These are phyloP conservation scores for Alternaria consortialis DNA, from an alignment of 2,329 filamentous ascomycete species.

Conservation along the genomic window DNA sequence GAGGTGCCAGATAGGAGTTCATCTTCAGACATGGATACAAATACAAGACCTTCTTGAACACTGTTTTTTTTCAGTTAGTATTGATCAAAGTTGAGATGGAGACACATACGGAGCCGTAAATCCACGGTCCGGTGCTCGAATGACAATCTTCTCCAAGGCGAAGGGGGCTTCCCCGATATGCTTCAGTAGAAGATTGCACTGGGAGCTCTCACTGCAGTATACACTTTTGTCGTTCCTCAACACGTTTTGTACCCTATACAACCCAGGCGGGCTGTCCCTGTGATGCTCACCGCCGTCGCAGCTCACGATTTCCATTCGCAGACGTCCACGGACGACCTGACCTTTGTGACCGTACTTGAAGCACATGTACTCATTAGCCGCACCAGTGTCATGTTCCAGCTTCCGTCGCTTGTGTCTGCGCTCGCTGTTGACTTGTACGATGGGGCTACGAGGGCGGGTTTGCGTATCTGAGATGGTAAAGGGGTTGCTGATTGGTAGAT, in stretches of 20 bases:
- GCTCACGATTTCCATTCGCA: slow-evolving; percentile 87
- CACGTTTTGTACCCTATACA: slow-evolving; percentile 72
- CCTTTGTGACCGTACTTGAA: slow-evolving; percentile 88
- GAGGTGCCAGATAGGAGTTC: slow-evolving; percentile 77
- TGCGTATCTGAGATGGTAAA: slow-evolving; percentile 19
- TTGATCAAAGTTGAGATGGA: slow-evolving; percentile 12
- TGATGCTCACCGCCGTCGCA: slow-evolving; percentile 81
- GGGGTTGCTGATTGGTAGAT: slow-evolving; percentile 27
- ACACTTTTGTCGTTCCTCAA: slow-evolving; percentile 82
- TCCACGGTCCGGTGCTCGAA: slow-evolving; percentile 81
- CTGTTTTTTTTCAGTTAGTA: slow-evolving; percentile 59
- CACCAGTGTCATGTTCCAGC: slow-evolving; percentile 47
- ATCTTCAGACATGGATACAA: slow-evolving; percentile 85
- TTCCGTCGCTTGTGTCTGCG: slow-evolving; percentile 51
- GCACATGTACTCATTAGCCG: slow-evolving; percentile 37
- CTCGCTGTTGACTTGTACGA: slow-evolving; percentile 29
- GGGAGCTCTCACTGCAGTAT: slow-evolving; percentile 88
- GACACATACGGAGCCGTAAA: slow-evolving; percentile 84
- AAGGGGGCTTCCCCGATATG: slow-evolving; percentile 85
- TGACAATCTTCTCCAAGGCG: slow-evolving; percentile 82
- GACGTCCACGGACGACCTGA: slow-evolving; percentile 81
- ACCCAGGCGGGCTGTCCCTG: slow-evolving; percentile 63
- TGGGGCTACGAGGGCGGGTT: slow-evolving; percentile 37
- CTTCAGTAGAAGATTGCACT: slow-evolving; percentile 84
- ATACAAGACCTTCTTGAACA: slow-evolving; percentile 90